A percentile compares a stretch with the other conserved stretches of the same genome.
phyloP scores from a whole-genome alignment of 352 stramenopile genomes.

The Pythium aquatile region DNA sequence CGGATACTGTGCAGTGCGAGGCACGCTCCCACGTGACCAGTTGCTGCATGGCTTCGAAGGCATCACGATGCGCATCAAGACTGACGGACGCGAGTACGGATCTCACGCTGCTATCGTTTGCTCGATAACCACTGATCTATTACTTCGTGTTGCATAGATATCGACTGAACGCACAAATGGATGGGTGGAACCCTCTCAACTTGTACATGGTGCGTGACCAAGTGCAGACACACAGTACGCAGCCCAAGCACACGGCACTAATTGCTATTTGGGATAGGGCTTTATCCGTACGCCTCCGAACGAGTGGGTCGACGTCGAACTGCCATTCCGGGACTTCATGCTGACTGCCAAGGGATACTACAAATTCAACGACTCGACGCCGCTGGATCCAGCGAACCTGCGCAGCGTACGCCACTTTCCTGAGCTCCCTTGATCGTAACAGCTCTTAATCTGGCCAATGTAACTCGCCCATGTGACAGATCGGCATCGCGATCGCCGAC shows the following conservation, averaged over 20 bases:
- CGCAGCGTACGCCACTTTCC: constrained; percentile 47
- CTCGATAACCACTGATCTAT: neutral
- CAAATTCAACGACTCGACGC: constrained; percentile 74
- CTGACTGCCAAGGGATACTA: constrained; percentile 81
- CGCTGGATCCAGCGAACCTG: constrained; percentile 72
- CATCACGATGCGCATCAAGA: constrained; percentile 85
- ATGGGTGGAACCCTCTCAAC: constrained; percentile 86
- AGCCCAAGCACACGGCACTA: no score
- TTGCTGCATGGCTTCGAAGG: constrained; percentile 82
- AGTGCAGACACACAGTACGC: neutral
- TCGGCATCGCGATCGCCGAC: constrained; percentile 84
- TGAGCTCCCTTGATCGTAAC: no score
- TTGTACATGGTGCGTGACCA: constrained; percentile 68
- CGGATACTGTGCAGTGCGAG: constrained; percentile 80
- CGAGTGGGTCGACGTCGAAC: constrained; percentile 82
- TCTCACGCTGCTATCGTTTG: neutral
- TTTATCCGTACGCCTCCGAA: constrained; percentile 81
- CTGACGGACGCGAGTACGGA: constrained; percentile 71
- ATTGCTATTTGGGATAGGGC: constrained; percentile 31
- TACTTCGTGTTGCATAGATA: constrained; percentile 34
- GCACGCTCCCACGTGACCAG: constrained; percentile 47
- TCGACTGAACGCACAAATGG: constrained; percentile 82
- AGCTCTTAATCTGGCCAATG: neutral
- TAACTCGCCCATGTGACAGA: constrained; percentile 27
- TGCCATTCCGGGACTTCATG: constrained; percentile 79